These are phyloP conservation scores for Mortierella sp. DNA, from an alignment of 371 early-diverging fungal genomes.

Conservation along the genomic window DNA sequence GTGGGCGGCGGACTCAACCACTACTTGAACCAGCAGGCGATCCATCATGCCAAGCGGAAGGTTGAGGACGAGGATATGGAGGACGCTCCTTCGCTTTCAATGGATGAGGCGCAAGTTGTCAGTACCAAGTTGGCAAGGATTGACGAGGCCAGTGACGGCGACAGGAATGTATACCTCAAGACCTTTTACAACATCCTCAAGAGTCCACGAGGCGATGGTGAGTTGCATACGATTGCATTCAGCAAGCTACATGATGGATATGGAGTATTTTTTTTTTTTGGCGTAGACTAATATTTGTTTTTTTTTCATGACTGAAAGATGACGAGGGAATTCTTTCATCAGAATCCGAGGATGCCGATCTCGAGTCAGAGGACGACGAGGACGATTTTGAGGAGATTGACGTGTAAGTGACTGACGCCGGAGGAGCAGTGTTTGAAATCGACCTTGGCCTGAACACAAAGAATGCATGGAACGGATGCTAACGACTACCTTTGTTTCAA, in stretches of 20 bases:
- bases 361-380: constrained; percentile 64
- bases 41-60: constrained; percentile 46
- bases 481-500: background rate
- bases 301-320: constrained; percentile 14
- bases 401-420: constrained; percentile 27
- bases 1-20: background rate
- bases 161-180: constrained; percentile 33
- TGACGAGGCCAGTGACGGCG: constrained; percentile 42
- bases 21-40: background rate
- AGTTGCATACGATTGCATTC: background rate
- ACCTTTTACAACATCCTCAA: constrained; percentile 51
- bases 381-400: constrained; percentile 58
- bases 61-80: constrained; percentile 57
- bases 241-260: background rate
- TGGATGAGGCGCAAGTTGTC: constrained; percentile 54
- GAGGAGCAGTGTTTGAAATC: background rate
- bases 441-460: too few relatives aligned
- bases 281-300: background rate
- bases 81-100: constrained; percentile 37
- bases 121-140: constrained; percentile 55
- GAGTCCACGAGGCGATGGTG: constrained; percentile 52
- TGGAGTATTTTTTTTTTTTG: background rate
- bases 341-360: constrained; percentile 53
- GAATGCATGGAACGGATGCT: background rate
- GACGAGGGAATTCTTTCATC: constrained; percentile 56